Base-by-base conservation (phyloP, 1,139 yeast species). In the Magnusiomyces sp. region DNA sequence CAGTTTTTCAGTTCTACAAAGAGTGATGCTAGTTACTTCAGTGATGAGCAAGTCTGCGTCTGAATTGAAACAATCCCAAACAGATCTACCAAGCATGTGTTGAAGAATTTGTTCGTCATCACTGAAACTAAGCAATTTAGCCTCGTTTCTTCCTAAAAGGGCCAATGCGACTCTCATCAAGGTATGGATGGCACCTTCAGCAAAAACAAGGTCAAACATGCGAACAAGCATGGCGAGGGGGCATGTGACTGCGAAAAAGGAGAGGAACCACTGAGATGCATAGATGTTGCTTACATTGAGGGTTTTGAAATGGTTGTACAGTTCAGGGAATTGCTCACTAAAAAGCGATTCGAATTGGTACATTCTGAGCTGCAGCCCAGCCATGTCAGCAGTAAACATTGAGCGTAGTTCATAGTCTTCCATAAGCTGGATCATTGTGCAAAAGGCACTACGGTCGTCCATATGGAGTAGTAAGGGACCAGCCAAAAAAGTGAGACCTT, bases 121-220 rank as follows among this genome's bases (percentile, higher is more conserved):
- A 20, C 67, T 69, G 50, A 80, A 71, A 23, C 71, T 67, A 70
- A 77, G 66, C 47, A 81, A 68, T n/a, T 76, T 68, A 6, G 74
- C 73, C 54, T 74, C 70, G 61, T 81, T 81, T 43, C 74, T 70
- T 33, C 75, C 62, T 45, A 81, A 67, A 19, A 81, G 68, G 0
- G 83, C 81, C 46, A 81, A 59, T 0, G 83, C 80, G 9, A 79
- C 73, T 56, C 83, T 76, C 66, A 81, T 74, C 57, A 81, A 67
- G 0, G 86, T 83, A 31, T 73, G 71, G 56, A 80, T 76, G 70
- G 83, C 83, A 13, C 88, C 88, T 64, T 81, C 84, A 37, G 81
- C 68, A 53, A 81, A 62, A 54, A 70, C 77, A 63, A 69, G 70
- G 68, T 71, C 85, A 75, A 75, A 81, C 66, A 63, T 72, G 64